These are phyloP conservation scores for Cicer pinnatifidum DNA, from an alignment of 306 rosid species.

Conservation along the genomic window DNA sequence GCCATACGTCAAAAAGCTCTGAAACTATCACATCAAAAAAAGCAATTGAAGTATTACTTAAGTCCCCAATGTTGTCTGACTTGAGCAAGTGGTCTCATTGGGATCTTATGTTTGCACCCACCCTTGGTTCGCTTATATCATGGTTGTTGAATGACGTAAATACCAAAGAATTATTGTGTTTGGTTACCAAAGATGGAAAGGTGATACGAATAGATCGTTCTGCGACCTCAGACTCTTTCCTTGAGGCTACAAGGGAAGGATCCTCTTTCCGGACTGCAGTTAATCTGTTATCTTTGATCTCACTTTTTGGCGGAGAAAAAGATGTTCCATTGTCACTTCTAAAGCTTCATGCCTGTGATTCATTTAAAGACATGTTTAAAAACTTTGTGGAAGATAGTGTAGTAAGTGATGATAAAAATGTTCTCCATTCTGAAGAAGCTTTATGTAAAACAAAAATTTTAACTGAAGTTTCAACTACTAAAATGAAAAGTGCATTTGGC, in stretches of 20 bases:
- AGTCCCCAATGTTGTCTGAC: constrained; percentile 84
- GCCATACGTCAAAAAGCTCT: constrained; percentile 41
- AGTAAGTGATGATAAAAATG: constrained; percentile 44
- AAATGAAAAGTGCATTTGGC: constrained; percentile 49
- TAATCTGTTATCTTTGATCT: constrained; percentile 65
- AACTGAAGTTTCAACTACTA: constrained; percentile 47
- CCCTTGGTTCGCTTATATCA: constrained; percentile 77
- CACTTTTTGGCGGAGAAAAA: constrained; percentile 78
- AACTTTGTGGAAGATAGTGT: constrained; percentile 58
- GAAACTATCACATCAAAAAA: constrained; percentile 58
- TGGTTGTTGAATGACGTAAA: constrained; percentile 81
- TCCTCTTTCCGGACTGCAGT: constrained; percentile 81
- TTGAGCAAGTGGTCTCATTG: constrained; percentile 92
- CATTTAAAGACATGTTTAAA: constrained; percentile 73
- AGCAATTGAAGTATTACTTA: constrained; percentile 68
- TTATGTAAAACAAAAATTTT: constrained; percentile 38
- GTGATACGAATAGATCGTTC: constrained; percentile 77
- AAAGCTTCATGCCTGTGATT: constrained; percentile 68
- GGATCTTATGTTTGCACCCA: constrained; percentile 82
- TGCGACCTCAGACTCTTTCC: constrained; percentile 78
- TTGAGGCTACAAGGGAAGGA: constrained; percentile 80
- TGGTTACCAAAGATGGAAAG: constrained; percentile 82
- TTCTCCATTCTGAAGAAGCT: constrained; percentile 50
- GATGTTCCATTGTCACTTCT: constrained; percentile 73
- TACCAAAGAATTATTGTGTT: constrained; percentile 66